These are phyloP conservation scores for Debaryomyces prosopidis DNA, from an alignment of 805 yeast genomes.

Conservation along the genomic window DNA sequence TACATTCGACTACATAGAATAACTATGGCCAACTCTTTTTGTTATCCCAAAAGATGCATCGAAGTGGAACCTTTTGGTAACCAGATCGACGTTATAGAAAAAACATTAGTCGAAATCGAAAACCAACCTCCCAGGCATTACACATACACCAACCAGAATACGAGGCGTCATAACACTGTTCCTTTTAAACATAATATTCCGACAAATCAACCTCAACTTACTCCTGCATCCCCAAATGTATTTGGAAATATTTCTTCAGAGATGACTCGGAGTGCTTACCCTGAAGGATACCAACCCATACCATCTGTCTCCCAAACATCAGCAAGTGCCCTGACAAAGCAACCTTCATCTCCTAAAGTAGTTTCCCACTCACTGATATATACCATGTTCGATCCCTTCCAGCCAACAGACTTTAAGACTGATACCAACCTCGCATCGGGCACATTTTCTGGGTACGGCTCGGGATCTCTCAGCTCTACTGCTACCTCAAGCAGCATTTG, in stretches of 20 bases:
- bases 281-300: too few species aligned
- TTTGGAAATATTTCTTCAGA: too few species aligned
- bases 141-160: not conserved
- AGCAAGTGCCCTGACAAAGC: too few species aligned
- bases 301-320: too few species aligned
- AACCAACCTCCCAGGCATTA: slow-evolving; percentile 25
- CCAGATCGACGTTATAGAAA: slow-evolving; percentile 35
- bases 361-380: not conserved
- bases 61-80: slow-evolving; percentile 31
- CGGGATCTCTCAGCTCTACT: not conserved
- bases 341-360: too few species aligned
- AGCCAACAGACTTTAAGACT: slow-evolving; percentile 15
- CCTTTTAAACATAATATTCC: too few species aligned
- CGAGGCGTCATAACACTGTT: too few species aligned
- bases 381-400: slow-evolving; percentile 27
- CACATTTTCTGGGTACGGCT: too few species aligned
- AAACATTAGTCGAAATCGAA: slow-evolving; percentile 31
- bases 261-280: too few species aligned
- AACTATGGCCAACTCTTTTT: not conserved
- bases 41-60: slow-evolving; percentile 25
- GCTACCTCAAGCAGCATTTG: slow-evolving; percentile 21
- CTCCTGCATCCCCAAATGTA: too few species aligned
- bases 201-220: too few species aligned
- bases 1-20: too few species aligned
- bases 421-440: not conserved